Evolutionary conservation across 345 rosid genomes (phyloP).

Genomic region (Populus simonii): DNA sequence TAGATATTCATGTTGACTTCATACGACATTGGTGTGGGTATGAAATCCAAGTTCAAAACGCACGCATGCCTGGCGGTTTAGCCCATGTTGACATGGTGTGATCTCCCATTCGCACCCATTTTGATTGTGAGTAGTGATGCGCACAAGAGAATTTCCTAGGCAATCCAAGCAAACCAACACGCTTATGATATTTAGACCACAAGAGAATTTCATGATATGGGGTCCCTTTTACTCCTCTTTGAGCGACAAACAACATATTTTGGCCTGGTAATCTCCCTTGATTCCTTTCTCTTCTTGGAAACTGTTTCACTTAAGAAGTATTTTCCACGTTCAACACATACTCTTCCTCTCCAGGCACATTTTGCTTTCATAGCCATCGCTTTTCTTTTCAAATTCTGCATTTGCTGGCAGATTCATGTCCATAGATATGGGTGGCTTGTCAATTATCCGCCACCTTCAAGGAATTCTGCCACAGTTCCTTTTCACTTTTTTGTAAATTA

Average conservation of each 20-base stretch:
- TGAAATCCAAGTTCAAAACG: not conserved
- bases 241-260: constrained; percentile 44
- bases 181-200: not conserved
- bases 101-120: not conserved
- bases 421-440: constrained; percentile 29
- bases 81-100: not conserved
- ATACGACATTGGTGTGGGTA: not conserved
- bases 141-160: not conserved
- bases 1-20: not conserved
- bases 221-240: too few relatives aligned
- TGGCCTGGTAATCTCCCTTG: constrained; percentile 48
- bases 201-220: too few relatives aligned
- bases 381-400: constrained; percentile 65
- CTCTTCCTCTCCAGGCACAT: constrained; percentile 25
- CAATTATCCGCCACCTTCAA: constrained; percentile 33
- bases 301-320: constrained; percentile 27
- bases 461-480: constrained; percentile 39
- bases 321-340: constrained; percentile 22
- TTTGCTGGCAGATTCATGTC: constrained; percentile 49
- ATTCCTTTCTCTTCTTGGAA: constrained; percentile 69
- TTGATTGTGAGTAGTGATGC: not conserved
- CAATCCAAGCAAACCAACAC: not conserved
- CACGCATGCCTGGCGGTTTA: not conserved
- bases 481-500: constrained; percentile 29
- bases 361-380: constrained; percentile 62